Percentiles rank a stretch among this genome's conserved stretches.
Evolutionary conservation across 1,284 basidiomycete species (phyloP).

Genomic region (Testicularia cyperi): DNA sequence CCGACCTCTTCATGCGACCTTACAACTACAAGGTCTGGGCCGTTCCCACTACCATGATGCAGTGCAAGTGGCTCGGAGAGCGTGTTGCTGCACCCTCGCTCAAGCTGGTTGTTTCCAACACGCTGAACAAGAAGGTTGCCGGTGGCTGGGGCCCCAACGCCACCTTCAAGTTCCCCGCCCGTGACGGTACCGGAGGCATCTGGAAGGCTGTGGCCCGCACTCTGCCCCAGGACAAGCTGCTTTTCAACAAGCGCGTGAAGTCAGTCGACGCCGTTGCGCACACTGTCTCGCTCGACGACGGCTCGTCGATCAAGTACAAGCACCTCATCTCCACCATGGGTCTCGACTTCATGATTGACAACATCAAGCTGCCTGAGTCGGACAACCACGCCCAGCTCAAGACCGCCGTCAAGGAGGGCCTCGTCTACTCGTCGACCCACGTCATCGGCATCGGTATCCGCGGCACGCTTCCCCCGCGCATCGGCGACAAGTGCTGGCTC

Average conservation of each 20-base stretch:
- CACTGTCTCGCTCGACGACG: slow-evolving; percentile 62
- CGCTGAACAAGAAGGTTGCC: slow-evolving; percentile 64
- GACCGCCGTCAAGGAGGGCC: slow-evolving; percentile 60
- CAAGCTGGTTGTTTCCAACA: slow-evolving; percentile 64
- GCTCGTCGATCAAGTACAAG: slow-evolving; percentile 62
- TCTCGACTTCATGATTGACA: slow-evolving; percentile 62
- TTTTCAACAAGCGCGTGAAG: slow-evolving; percentile 61
- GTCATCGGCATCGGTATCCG: slow-evolving; percentile 65
- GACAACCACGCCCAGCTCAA: slow-evolving; percentile 60
- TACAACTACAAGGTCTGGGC: slow-evolving; percentile 68
- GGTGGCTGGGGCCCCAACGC: slow-evolving; percentile 66
- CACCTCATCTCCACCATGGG: slow-evolving; percentile 64
- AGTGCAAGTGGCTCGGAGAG: slow-evolving; percentile 66
- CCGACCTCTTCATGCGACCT: slow-evolving; percentile 65
- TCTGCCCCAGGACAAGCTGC: slow-evolving; percentile 62
- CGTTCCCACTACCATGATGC: slow-evolving; percentile 64
- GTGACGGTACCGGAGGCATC: slow-evolving; percentile 65
- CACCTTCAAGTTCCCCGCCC: slow-evolving; percentile 65
- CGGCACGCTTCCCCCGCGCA: slow-evolving; percentile 63
- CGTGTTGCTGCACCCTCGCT: slow-evolving; percentile 65
- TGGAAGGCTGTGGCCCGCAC: slow-evolving; percentile 65
- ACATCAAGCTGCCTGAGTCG: slow-evolving; percentile 59
- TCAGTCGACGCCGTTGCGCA: slow-evolving; percentile 62
- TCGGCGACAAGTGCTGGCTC: slow-evolving; percentile 65
- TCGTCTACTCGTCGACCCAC: slow-evolving; percentile 64